These are phyloP conservation scores for Wallacemonas sp. DNA, from an alignment of 208 protist genomes.

Conservation along the genomic window DNA sequence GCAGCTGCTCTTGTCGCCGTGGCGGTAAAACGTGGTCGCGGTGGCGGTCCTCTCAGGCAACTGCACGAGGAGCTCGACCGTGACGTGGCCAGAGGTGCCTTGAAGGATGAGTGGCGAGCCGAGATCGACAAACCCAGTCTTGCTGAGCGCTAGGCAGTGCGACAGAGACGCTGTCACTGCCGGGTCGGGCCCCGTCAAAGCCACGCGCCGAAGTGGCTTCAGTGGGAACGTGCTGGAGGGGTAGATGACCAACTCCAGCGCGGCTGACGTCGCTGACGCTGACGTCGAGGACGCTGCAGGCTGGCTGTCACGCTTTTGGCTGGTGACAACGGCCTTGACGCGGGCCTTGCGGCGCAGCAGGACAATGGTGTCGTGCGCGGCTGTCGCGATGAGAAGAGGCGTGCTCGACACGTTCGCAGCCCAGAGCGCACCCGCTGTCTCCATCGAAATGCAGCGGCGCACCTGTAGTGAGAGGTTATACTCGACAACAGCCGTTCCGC, in stretches of 20 bases:
- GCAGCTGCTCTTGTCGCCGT: conserved; percentile 85
- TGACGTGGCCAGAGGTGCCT: conserved; percentile 73
- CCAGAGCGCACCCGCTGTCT: conserved; percentile 38
- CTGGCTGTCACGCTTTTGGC: no score
- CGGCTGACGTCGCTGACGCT: no score
- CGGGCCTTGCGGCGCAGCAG: conserved; percentile 39
- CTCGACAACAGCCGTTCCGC: conserved; percentile 55
- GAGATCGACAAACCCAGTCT: conserved; percentile 75
- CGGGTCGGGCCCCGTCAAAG: conserved; percentile 28
- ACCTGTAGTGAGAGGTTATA: conserved; percentile 62
- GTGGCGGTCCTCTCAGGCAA: conserved; percentile 71
- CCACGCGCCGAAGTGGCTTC: conserved; percentile 30
- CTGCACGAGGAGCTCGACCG: conserved; percentile 87
- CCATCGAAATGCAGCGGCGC: conserved; percentile 43
- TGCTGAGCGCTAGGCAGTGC: conserved; percentile 69
- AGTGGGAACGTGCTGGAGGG: conserved; percentile 31
- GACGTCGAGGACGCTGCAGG: no score
- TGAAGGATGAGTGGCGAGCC: conserved; percentile 69
- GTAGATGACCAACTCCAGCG: conserved; percentile 40
- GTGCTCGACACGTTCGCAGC: neutral
- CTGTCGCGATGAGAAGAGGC: conserved; percentile 43
- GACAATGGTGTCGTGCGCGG: conserved; percentile 45
- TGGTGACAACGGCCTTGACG: neutral
- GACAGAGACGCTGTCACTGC: conserved; percentile 24
- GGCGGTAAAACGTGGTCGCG: conserved; percentile 82